Conservation (phyloP, 1,139 yeast genomes). For the Sugiyamaella neomexicana region DNA sequence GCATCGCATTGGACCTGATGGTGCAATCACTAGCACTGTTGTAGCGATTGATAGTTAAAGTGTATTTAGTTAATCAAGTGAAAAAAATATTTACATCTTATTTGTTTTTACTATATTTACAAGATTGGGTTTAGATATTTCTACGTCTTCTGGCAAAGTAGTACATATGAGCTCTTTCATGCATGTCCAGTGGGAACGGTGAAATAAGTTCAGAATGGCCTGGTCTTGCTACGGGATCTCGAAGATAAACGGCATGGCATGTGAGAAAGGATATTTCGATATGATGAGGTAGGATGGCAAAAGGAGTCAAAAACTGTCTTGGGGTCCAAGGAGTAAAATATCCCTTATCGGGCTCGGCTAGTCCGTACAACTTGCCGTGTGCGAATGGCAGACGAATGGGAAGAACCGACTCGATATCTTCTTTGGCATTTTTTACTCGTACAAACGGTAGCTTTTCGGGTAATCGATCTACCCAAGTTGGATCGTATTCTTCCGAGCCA, state of each 20-base stretch:
- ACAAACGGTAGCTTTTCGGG: conserved; percentile 48
- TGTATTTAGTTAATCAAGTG: neutral
- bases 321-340: conserved; percentile 98
- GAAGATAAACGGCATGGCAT: conserved; percentile 90
- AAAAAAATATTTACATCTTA: conserved; percentile 18
- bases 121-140: conserved; percentile 19
- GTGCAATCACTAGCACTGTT: conserved; percentile 47
- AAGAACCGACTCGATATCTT: conserved; percentile 49
- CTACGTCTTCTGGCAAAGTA: conserved; percentile 63
- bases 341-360: conserved; percentile 70
- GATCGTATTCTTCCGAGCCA: conserved; percentile 47
- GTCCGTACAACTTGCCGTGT: conserved; percentile 65
- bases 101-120: conserved; percentile 9
- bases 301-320: conserved; percentile 88
- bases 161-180: conserved; percentile 95
- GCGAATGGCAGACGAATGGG: conserved; percentile 42
- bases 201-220: conserved; percentile 95
- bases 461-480: conserved; percentile 59
- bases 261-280: conserved; percentile 86
- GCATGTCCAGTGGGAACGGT: conserved; percentile 81
- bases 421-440: conserved; percentile 55
- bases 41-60: conserved; percentile 33
- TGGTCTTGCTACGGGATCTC: conserved; percentile 97
- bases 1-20: conserved; percentile 51
- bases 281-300: conserved; percentile 89